Base-by-base conservation (phyloP, 345 rosid species). In the Eucalyptus marginata region DNA sequence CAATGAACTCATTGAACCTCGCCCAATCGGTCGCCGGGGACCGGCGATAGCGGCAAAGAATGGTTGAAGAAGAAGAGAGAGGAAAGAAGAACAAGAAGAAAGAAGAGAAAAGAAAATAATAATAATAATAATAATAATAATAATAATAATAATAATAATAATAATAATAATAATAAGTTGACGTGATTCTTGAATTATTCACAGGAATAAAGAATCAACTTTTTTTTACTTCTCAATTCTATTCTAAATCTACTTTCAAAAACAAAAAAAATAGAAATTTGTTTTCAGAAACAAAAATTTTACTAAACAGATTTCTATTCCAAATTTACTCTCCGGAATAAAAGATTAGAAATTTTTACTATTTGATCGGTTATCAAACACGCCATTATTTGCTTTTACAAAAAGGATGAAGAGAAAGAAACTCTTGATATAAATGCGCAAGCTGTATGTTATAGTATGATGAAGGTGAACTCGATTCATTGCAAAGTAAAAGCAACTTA, bases 1-100 rank as follows among this genome's bases (percentile, higher is more conserved):
- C 0, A 0, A 7, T 1, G 10, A 52, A 0, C 10, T 52, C 25
- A 0, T 0, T 0, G 0, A 52, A 52, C 25, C 58, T 52, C 4
- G 0, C 10, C 10, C 58, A 49, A 49, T 0, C 2, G 5, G 2
- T 49, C 4, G 5, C 5, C 2, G 0, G 5, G 0, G 50, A 49
- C 2, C 5, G 1, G 0, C 14, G 4, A 0, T 4, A 1, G 0
- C 0, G 4, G 4, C 0, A 9, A 9, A 0, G 24, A 18, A 52
- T 0, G 1, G 24, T 52, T 18, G 58, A 52, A 52, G 58, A 52
- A 18, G 10, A 52, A 52, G 56, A 52, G 4, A 52, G 56, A 52
- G 24, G 1, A 52, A 52, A 18, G 4, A 52, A 52, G 24, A n/a
- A n/a, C n/a, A n/a, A n/a, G n/a, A n/a, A 18, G 24, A 18, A 2